phyloP scores from a whole-genome alignment of 2,329 filamentous ascomycete species.

The Tolypocladium endophyticum region DNA sequence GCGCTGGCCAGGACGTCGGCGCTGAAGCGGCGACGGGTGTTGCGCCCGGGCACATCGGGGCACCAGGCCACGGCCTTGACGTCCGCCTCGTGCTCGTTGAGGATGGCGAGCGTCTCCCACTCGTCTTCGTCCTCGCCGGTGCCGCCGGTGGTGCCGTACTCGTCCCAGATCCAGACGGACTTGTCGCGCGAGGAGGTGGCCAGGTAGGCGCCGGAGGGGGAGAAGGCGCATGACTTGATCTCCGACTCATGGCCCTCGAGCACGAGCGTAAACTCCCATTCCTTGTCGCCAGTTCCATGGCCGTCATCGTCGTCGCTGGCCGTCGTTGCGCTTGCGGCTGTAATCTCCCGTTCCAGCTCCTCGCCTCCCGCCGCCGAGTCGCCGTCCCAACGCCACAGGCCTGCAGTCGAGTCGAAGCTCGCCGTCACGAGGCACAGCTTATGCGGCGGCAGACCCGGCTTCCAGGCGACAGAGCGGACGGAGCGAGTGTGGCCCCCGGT shows the following conservation, averaged over 20 bases:
- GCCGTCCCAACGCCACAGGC: conserved; percentile 63
- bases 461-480: conserved; percentile 81
- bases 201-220: conserved; percentile 63
- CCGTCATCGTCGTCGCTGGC: conserved; percentile 31
- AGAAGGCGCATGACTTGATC: conserved; percentile 72
- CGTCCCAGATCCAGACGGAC: conserved; percentile 97
- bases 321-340: conserved; percentile 13
- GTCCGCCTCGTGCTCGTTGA: conserved; percentile 90
- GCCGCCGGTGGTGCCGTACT: conserved; percentile 48
- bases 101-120: conserved; percentile 90
- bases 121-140: conserved; percentile 78
- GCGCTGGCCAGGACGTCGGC: conserved; percentile 72
- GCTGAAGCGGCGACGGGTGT: conserved; percentile 35
- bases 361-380: conserved; percentile 15
- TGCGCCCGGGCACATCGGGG: conserved; percentile 49
- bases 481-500: conserved; percentile 84
- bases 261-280: conserved; percentile 88
- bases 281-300: conserved; percentile 51
- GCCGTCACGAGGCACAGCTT: conserved; percentile 79
- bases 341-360: not conserved
- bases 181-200: conserved; percentile 91
- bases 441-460: conserved; percentile 51
- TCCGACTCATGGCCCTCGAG: conserved; percentile 94
- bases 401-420: conserved; percentile 87
- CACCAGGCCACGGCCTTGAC: conserved; percentile 94